Evolutionary conservation across 106 monocot species (phyloP), one percentile per base, ranked within the genome.

Genomic region (Ottelia alismoides): DNA sequence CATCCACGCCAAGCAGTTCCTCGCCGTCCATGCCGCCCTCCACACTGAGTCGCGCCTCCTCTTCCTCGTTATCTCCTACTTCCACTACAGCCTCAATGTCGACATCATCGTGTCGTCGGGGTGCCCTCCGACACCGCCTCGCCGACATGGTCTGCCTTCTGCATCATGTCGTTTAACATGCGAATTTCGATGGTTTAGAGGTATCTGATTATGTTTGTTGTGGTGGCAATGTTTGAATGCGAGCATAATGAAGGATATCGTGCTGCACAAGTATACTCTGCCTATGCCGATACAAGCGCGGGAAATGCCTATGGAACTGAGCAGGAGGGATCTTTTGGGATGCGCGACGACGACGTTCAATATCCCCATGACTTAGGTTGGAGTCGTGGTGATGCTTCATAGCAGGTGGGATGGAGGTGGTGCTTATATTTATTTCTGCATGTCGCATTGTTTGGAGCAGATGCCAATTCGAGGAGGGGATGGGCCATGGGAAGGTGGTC

Each of bases 351-450:
- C 80, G 60, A 71, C 80, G 7, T 80, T 74, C 71, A 17, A 71
- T 23, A 75, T 80, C 43, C 80, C 74, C 30, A 80, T 80, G 80
- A 75, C 75, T 68, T 75, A 80, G 74, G 80, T 75, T 52, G 0
- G 25, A 14, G 6, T n/a, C n/a, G n/a, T n/a, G n/a, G n/a, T n/a
- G n/a, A n/a, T 53, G 24, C 20, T 23, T 1, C 30, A 11, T 20
- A 18, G 17, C 23, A 40, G 1, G 32, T 46, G n/a, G 20, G 24
- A 27, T 45, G 1, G 3, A 26, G 27, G 2, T 60, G 44, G 16
- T 45, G 23, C 5, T 19, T 20, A 29, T 28, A 2, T 5, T 55
- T 1, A 24, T 1, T 21, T 25, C 27, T 22, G 26, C 35, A 4
- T 65, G 46, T 68, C 74, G 74, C 79, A 79, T 74, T 79, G 79